phyloP scores from a whole-genome alignment of 2,329 filamentous ascomycete genomes.

The Monosporascus sp. region DNA sequence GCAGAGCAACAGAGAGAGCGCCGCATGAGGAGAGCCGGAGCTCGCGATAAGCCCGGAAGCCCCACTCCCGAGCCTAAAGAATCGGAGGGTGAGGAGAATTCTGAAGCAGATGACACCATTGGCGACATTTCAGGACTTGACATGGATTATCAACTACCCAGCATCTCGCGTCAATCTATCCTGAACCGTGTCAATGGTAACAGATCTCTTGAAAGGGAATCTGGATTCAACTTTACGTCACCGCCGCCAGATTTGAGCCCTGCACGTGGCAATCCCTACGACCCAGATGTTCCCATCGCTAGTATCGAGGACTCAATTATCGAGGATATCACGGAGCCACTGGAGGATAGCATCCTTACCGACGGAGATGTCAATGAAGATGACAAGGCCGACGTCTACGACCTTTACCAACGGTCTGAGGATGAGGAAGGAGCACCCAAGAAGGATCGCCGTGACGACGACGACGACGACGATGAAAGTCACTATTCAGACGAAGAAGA shows the following conservation, averaged over 20 bases:
- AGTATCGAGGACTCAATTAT: constrained; percentile 69
- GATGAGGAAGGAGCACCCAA: constrained; percentile 24
- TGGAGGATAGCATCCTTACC: constrained; percentile 58
- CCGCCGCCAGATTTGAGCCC: constrained; percentile 54
- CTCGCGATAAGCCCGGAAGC: constrained; percentile 40
- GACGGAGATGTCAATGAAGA: constrained; percentile 52
- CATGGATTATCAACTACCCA: constrained; percentile 61
- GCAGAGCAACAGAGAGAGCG: constrained; percentile 64
- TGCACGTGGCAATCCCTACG: constrained; percentile 56
- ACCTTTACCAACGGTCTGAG: constrained; percentile 55
- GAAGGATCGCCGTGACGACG: constrained; percentile 35
- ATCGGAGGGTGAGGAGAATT: constrained; percentile 26
- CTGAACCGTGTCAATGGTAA: constrained; percentile 76
- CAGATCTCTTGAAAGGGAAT: constrained; percentile 48
- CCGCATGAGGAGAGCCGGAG: constrained; percentile 57
- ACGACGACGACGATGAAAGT: constrained; percentile 48
- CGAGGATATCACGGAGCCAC: constrained; percentile 42
- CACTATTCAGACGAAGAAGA: constrained; percentile 44
- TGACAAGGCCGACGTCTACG: constrained; percentile 61
- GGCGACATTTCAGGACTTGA: constrained; percentile 55
- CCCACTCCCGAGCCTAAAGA: constrained; percentile 38
- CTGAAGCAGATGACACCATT: constrained; percentile 54
- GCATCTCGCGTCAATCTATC: constrained; percentile 91
- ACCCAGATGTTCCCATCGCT: constrained; percentile 86
- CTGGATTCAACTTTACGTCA: constrained; percentile 60